phyloP scores from a whole-genome alignment of 2,329 filamentous ascomycete species.

The Fusarium sp. region DNA sequence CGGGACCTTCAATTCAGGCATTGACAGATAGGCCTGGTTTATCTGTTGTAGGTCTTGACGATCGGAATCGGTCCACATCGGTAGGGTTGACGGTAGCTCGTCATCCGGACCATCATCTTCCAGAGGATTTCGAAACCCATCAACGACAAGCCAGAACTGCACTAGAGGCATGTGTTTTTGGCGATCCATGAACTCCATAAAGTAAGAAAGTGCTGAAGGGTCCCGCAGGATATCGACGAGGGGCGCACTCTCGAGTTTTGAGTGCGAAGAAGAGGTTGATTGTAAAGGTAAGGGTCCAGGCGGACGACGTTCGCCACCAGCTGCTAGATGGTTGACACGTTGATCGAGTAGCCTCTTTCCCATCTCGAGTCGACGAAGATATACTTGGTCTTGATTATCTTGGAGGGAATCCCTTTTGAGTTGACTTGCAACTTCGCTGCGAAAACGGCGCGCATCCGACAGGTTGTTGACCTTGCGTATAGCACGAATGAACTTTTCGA shows the following conservation, averaged over 20 bases:
- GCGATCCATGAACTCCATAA: conserved; percentile 99
- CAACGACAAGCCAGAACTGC: conserved; percentile 98
- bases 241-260: conserved; percentile 79
- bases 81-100: conserved; percentile 70
- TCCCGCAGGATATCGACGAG: conserved; percentile 90
- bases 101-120: conserved; percentile 80
- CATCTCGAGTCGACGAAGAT: conserved; percentile 90
- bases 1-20: conserved; percentile 83
- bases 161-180: conserved; percentile 88
- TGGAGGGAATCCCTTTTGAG: conserved; percentile 85
- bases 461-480: conserved; percentile 91
- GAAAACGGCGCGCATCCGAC: conserved; percentile 91
- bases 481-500: conserved; percentile 92
- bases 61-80: conserved; percentile 85
- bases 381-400: conserved; percentile 85
- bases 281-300: conserved; percentile 43
- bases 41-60: conserved; percentile 91
- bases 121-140: conserved; percentile 93
- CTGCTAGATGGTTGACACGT: conserved; percentile 84
- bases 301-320: conserved; percentile 67
- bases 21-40: conserved; percentile 87
- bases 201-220: conserved; percentile 92
- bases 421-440: conserved; percentile 93
- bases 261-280: conserved; percentile 57
- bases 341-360: conserved; percentile 92